Conservation (phyloP, 2,329 filamentous ascomycete genomes). For the Talaromyces atroroseus region DNA sequence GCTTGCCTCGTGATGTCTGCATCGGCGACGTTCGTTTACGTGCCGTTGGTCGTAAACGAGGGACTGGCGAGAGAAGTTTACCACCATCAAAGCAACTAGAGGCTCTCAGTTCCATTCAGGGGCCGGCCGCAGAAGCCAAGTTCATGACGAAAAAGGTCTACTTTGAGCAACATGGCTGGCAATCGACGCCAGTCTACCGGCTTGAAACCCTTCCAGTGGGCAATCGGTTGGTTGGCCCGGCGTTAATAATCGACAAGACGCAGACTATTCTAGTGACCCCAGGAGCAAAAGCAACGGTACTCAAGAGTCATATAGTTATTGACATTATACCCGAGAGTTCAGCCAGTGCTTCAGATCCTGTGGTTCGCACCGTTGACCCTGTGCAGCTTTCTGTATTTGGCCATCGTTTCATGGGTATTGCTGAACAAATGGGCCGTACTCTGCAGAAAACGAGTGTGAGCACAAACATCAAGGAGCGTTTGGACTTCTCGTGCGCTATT, state of each 20-base stretch:
- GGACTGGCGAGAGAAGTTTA: slow-evolving; percentile 73
- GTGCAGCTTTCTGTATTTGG: slow-evolving; percentile 46
- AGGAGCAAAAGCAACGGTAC: slow-evolving; percentile 62
- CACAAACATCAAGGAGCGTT: slow-evolving; percentile 71
- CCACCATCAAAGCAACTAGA: slow-evolving; percentile 69
- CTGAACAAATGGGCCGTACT: slow-evolving; percentile 49
- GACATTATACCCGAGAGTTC: neutral
- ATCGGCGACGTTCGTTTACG: slow-evolving; percentile 83
- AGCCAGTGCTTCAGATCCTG: neutral
- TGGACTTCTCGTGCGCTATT: slow-evolving; percentile 75
- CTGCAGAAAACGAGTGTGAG: slow-evolving; percentile 46
- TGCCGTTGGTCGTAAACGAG: slow-evolving; percentile 64
- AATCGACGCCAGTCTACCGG: slow-evolving; percentile 75
- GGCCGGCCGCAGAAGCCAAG: slow-evolving; percentile 53
- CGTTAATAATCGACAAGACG: slow-evolving; percentile 65
- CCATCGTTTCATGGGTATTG: slow-evolving; percentile 49
- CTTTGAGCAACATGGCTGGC: slow-evolving; percentile 68
- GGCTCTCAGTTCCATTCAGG: slow-evolving; percentile 49
- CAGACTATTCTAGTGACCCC: slow-evolving; percentile 82
- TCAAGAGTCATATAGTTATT: slow-evolving; percentile 75
- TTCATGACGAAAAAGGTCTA: slow-evolving; percentile 65
- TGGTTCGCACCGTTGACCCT: slow-evolving; percentile 31
- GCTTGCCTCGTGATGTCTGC: slow-evolving; percentile 75
- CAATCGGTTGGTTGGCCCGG: slow-evolving; percentile 68
- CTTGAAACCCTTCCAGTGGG: slow-evolving; percentile 68